Evolutionary conservation across 345 rosid species (phyloP), one percentile per base, ranked within the genome.

Genomic region (Lagerstroemia speciosa): DNA sequence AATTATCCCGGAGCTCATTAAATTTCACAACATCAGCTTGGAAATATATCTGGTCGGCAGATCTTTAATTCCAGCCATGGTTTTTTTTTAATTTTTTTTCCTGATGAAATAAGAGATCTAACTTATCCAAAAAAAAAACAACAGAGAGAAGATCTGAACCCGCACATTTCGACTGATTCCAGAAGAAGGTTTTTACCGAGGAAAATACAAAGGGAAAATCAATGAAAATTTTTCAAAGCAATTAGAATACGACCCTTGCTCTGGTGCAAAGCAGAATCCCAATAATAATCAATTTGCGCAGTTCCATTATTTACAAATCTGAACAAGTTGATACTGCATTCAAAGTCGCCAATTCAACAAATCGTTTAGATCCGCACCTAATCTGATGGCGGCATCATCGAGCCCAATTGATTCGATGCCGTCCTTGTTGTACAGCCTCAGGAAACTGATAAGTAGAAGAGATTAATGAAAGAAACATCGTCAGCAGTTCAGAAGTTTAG

Each of bases 311-410:
- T 36, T 2, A 4, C 38, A 36, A 36, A 0, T 36, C 38, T 36
- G 38, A 5, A 36, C 7, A 36, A 9, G 5, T 36, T 36, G 38
- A 36, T 36, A 36, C 38, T 36, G n/a, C n/a, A n/a, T 36, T 36
- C 38, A 0, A 1, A 36, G 2, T 36, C 38, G 38, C 38, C 38
- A 36, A 36, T 36, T 36, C 38, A 36, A 5, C 8, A 36, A 36
- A 36, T 9, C 38, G 8, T 36, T 5, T 5, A 62, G 22, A 40
- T 48, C 30, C 7, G 12, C 15, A 87, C 94, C 98, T 78, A 87
- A 75, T 74, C 60, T 76, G 48, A 40, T 37, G 53, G 96, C 93
- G 17, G 97, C 96, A 63, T 78, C 91, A 61, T 91, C 93, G n/a
- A 91, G 87, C 60, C 88, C 93, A 72, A 91, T 87, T 65, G 81